Percentiles rank a stretch among this genome's conserved stretches.
phyloP scores from a whole-genome alignment of 352 stramenopile species.

The Globisporangium radiosum region DNA sequence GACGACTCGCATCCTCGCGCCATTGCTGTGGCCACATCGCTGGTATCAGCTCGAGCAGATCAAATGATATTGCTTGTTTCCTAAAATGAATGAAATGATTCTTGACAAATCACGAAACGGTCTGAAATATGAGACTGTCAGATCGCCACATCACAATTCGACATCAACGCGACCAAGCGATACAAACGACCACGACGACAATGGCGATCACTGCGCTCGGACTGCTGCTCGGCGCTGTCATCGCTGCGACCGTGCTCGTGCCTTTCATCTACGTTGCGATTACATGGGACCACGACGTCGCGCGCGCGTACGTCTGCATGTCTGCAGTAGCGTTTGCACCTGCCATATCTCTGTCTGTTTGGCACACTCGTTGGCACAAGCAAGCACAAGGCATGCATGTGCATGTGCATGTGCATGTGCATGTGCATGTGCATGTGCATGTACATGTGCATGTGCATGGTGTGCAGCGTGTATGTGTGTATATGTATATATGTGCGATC shows the following conservation, averaged over 20 bases:
- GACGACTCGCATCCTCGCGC: constrained; percentile 11
- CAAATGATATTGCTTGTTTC: background rate
- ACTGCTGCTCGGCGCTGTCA: constrained; percentile 37
- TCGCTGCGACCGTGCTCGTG: constrained; percentile 42
- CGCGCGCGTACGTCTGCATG: constrained; percentile 30
- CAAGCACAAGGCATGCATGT: no score
- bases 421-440: no score
- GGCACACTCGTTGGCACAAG: no score
- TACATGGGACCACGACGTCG: constrained; percentile 78
- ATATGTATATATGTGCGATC: background rate
- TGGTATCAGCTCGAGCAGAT: no score
- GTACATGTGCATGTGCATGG: no score
- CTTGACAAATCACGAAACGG: no score
- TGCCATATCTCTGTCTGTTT: no score
- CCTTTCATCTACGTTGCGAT: constrained; percentile 60
- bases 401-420: no score
- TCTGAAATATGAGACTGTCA: no score
- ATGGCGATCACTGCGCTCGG: constrained; percentile 16
- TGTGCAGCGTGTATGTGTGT: background rate
- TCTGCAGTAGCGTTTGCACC: no score
- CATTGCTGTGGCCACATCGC: constrained; percentile 12
- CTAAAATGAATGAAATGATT: background rate
- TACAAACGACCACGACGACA: background rate
- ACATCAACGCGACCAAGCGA: background rate
- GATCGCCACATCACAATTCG: background rate